These are phyloP conservation scores for Tardiomyces digboiensis DNA, from an alignment of 1,139 yeast species.

Conservation along the genomic window DNA sequence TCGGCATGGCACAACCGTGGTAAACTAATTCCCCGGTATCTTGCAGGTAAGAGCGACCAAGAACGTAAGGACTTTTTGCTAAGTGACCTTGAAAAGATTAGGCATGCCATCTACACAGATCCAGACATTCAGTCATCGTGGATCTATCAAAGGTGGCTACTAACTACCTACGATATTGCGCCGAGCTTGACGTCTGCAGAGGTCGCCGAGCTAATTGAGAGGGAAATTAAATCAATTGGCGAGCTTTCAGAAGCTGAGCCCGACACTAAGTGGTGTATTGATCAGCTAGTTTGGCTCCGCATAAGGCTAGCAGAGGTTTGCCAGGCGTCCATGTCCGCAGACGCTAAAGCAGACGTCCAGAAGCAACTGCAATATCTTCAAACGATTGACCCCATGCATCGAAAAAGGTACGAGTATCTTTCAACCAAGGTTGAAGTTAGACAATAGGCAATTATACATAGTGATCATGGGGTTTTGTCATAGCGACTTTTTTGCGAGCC, in stretches of 20 bases:
- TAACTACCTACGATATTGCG: constrained; percentile 40
- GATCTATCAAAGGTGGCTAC: constrained; percentile 80
- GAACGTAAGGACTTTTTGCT: constrained; percentile 33
- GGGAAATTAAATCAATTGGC: constrained; percentile 21
- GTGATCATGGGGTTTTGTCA: not conserved
- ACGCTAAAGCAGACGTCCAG: constrained; percentile 19
- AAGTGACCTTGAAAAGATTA: constrained; percentile 58
- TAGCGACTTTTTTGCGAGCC: not conserved
- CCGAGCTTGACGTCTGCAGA: constrained; percentile 16
- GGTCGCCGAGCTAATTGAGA: constrained; percentile 17
- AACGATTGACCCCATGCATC: constrained; percentile 60
- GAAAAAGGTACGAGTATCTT: constrained; percentile 44
- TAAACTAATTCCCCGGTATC: constrained; percentile 49
- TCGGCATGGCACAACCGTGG: constrained; percentile 96
- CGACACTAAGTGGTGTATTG: constrained; percentile 29
- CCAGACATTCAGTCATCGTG: constrained; percentile 93
- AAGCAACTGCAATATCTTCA: constrained; percentile 35
- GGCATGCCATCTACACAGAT: constrained; percentile 85
- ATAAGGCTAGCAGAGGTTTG: constrained; percentile 2
- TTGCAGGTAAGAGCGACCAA: constrained; percentile 20
- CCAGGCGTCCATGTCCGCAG: constrained; percentile 8
- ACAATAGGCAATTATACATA: not conserved
- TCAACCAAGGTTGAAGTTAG: constrained; percentile 4
- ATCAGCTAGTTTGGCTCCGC: constrained; percentile 20
- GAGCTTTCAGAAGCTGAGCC: constrained; percentile 32